Percentiles rank a stretch among this genome's conserved stretches.
These are phyloP conservation scores for Alternaria hordeiaustralica DNA, from an alignment of 2,329 filamentous ascomycete genomes.

Conservation along the genomic window DNA sequence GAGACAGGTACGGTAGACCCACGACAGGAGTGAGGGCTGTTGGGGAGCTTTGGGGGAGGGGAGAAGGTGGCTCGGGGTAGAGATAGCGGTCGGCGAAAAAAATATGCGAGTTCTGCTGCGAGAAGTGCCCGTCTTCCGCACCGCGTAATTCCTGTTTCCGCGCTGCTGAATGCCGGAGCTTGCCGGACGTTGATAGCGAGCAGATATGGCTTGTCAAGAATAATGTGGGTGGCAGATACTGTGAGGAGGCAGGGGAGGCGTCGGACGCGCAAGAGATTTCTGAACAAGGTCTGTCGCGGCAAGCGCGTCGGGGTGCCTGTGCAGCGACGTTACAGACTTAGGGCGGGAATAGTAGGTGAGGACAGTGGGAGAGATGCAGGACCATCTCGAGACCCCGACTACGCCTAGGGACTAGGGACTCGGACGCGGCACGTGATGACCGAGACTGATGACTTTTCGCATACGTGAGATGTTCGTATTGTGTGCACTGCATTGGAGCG, in stretches of 20 bases:
- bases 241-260: slow-evolving; percentile 17
- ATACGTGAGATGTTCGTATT: slow-evolving; percentile 9
- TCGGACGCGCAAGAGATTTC: slow-evolving; percentile 22
- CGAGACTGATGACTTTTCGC: slow-evolving; percentile 18
- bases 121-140: slow-evolving; percentile 35
- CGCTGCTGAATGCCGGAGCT: slow-evolving; percentile 33
- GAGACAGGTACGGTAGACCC: slow-evolving; percentile 41
- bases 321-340: slow-evolving; percentile 20
- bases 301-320: slow-evolving; percentile 27
- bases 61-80: slow-evolving; percentile 18
- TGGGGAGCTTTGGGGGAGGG: slow-evolving; percentile 25
- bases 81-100: slow-evolving; percentile 32
- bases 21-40: slow-evolving; percentile 26
- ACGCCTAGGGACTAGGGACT: background rate
- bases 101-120: slow-evolving; percentile 28
- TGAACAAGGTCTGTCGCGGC: slow-evolving; percentile 26
- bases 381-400: background rate
- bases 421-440: slow-evolving; percentile 24
- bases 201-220: slow-evolving; percentile 10
- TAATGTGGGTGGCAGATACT: slow-evolving; percentile 5
- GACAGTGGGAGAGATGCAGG: slow-evolving; percentile 7
- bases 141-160: slow-evolving; percentile 29
- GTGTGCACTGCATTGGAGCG: slow-evolving; percentile 18
- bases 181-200: slow-evolving; percentile 24
- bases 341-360: slow-evolving; percentile 12